Percentiles rank a stretch among this genome's conserved stretches.
These are phyloP conservation scores for Pseudevernia furfuracea DNA, from an alignment of 495 filamentous ascomycete species.

Conservation along the genomic window DNA sequence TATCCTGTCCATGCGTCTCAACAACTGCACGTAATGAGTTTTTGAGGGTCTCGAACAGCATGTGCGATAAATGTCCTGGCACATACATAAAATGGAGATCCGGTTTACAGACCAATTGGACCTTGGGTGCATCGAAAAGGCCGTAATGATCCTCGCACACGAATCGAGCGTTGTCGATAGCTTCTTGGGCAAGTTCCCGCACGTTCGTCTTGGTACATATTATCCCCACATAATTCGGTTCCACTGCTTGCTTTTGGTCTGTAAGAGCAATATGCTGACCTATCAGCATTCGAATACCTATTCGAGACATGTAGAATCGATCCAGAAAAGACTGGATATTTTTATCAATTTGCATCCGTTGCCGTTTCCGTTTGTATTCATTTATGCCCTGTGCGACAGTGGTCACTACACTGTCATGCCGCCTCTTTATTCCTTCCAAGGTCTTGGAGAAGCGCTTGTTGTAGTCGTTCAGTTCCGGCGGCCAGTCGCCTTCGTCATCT, in stretches of 20 bases:
- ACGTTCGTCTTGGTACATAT: constrained; percentile 99
- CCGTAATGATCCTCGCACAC: constrained; percentile 99
- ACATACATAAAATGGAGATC: constrained; percentile 98
- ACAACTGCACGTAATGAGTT: constrained; percentile 96
- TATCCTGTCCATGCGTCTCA: constrained; percentile 89
- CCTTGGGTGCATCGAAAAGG: constrained; percentile 91
- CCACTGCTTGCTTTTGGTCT: constrained; percentile 76
- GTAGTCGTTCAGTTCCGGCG: constrained; percentile 87
- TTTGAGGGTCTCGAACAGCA: constrained; percentile 98
- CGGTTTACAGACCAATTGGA: constrained; percentile 90
- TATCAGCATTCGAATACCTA: constrained; percentile 97
- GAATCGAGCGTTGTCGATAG: constrained; percentile 95
- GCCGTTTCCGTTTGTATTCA: constrained; percentile 92
- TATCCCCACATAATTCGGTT: constrained; percentile 92
- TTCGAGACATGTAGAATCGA: constrained; percentile 99
- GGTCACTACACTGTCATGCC: constrained; percentile 95
- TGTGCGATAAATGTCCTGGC: constrained; percentile 92
- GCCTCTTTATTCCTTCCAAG: constrained; percentile 83
- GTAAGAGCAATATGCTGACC: constrained; percentile 96
- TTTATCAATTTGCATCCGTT: constrained; percentile 96
- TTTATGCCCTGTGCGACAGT: constrained; percentile 91
- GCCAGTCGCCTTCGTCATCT: constrained; percentile 84
- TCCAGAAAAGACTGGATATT: constrained; percentile 95
- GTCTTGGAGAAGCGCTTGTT: constrained; percentile 82
- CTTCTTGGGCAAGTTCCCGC: constrained; percentile 88